phyloP scores from a whole-genome alignment of 2,329 filamentous ascomycete genomes.

The Cercospora zeina region DNA sequence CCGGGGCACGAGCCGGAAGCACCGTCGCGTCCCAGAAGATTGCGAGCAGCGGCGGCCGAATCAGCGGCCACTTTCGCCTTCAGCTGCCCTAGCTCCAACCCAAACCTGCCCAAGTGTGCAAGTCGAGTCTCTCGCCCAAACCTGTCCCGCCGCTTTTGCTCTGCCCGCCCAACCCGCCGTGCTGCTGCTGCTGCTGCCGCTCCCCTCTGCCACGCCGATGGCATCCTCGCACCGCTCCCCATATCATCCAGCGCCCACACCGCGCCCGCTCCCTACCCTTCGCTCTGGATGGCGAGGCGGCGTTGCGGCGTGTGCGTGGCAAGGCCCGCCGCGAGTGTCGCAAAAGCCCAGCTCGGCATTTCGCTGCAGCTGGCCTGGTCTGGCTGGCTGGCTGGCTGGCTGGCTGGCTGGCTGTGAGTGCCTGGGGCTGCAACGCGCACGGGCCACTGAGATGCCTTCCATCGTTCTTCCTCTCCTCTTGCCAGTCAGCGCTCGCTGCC shows the following conservation, averaged over 20 bases:
- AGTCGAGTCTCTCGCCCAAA: neutral
- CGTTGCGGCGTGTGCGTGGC: neutral
- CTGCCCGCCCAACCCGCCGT: neutral
- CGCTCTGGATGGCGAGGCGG: neutral
- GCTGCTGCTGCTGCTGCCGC: neutral
- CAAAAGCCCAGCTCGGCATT: conserved; percentile 3
- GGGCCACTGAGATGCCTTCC: neutral
- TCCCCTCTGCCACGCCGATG: neutral
- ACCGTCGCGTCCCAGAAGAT: conserved; percentile 5
- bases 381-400: neutral
- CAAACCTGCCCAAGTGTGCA: conserved; percentile 3
- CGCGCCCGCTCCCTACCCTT: neutral
- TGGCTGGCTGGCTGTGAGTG: neutral
- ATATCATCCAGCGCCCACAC: neutral
- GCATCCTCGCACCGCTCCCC: neutral
- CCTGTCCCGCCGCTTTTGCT: conserved; percentile 7
- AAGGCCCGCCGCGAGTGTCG: neutral
- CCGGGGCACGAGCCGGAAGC: neutral
- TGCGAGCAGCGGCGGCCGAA: neutral
- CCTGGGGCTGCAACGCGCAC: neutral
- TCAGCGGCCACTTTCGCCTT: neutral
- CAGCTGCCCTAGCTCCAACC: neutral
- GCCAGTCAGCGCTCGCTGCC: conserved; percentile 5
- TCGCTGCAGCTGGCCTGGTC: neutral
- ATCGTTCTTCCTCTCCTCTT: conserved; percentile 9